phyloP scores from a whole-genome alignment of 441 rosid genomes.

The Erodium texanum region DNA sequence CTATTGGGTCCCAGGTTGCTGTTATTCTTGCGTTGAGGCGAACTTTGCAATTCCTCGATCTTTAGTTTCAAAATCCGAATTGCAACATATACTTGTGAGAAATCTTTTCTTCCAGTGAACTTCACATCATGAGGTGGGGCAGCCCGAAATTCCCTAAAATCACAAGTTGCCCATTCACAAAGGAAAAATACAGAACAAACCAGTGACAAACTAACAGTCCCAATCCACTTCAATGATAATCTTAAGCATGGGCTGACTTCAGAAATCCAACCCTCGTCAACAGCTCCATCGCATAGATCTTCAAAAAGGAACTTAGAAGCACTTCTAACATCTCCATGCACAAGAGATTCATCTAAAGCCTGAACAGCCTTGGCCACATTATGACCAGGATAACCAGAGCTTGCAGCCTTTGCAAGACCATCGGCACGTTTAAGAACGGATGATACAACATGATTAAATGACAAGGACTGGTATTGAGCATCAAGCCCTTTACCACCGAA shows the following conservation, averaged over 20 bases:
- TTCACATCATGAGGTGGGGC: constrained; percentile 51
- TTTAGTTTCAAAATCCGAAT: constrained; percentile 70
- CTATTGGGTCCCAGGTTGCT: constrained; percentile 29
- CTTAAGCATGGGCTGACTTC: constrained; percentile 83
- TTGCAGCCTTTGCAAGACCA: constrained; percentile 67
- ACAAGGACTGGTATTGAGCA: constrained; percentile 62
- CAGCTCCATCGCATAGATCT: constrained; percentile 63
- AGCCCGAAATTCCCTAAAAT: constrained; percentile 77
- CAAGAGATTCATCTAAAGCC: constrained; percentile 80
- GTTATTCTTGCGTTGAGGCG: constrained; percentile 34
- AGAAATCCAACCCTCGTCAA: constrained; percentile 76
- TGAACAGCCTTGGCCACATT: constrained; percentile 82
- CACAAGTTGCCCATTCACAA: constrained; percentile 99
- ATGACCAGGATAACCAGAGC: constrained; percentile 58
- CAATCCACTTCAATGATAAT: constrained; percentile 82
- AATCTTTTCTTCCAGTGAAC: constrained; percentile 78
- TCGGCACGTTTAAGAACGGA: constrained; percentile 70
- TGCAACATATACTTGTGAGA: constrained; percentile 75
- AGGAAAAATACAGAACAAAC: constrained; percentile 78
- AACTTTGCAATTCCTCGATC: constrained; percentile 47
- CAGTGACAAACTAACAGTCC: constrained; percentile 55
- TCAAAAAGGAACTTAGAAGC: constrained; percentile 71
- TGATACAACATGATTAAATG: constrained; percentile 61
- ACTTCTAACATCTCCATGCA: constrained; percentile 63
- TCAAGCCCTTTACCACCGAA: constrained; percentile 61